phyloP scores from a whole-genome alignment of 306 rosid species.

The Leucaena leucocephala region DNA sequence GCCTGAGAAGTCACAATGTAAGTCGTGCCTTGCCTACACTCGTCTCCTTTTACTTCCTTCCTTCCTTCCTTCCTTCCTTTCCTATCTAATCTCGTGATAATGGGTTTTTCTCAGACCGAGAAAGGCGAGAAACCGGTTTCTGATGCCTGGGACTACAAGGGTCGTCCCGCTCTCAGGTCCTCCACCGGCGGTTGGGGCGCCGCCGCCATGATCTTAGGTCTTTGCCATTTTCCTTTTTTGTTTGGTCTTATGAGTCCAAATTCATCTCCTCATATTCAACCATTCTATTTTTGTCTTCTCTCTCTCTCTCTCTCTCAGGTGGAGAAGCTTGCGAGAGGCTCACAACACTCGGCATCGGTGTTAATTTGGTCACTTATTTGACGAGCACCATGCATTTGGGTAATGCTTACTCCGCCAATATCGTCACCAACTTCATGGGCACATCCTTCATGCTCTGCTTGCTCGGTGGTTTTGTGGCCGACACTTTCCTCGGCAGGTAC shows the following conservation, averaged over 20 bases:
- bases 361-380: slow-evolving; percentile 84
- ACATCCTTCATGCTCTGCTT: slow-evolving; percentile 92
- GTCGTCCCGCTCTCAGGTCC: slow-evolving; percentile 61
- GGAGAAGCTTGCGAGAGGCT: slow-evolving; percentile 85
- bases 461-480: slow-evolving; percentile 88
- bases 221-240: background rate
- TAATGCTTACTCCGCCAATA: slow-evolving; percentile 81
- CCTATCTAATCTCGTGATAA: too few relatives aligned
- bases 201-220: slow-evolving; percentile 87
- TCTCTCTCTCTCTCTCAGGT: slow-evolving; percentile 43
- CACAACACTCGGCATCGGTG: slow-evolving; percentile 86
- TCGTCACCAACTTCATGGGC: slow-evolving; percentile 85
- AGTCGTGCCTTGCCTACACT: too few relatives aligned
- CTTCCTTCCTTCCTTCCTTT: too few relatives aligned
- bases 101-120: too few relatives aligned
- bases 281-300: background rate
- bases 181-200: slow-evolving; percentile 82
- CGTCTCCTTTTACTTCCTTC: too few relatives aligned
- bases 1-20: too few relatives aligned
- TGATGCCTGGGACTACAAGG: slow-evolving; percentile 83
- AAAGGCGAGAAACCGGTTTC: slow-evolving; percentile 42
- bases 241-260: too few relatives aligned
- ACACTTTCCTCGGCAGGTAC: slow-evolving; percentile 88
- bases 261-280: too few relatives aligned
- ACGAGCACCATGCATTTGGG: slow-evolving; percentile 89